These are phyloP conservation scores for Hylodesmum podocarpum DNA, from an alignment of 306 rosid species.

Conservation along the genomic window DNA sequence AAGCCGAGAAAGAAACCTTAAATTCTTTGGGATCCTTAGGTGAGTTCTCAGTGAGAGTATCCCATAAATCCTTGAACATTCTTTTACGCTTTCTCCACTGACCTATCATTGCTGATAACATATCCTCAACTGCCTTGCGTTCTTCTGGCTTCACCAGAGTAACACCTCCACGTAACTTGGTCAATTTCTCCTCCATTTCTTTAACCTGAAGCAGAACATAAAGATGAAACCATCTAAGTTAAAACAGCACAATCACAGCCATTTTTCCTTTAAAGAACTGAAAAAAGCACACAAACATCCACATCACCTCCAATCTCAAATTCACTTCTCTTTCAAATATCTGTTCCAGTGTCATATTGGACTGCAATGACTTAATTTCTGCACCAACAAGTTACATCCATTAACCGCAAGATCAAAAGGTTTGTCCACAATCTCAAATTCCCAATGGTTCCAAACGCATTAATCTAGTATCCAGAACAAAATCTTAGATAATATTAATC, in stretches of 20 bases:
- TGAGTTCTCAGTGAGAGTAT: conserved; percentile 84
- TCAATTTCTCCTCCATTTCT: conserved; percentile 71
- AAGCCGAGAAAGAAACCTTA: conserved; percentile 46
- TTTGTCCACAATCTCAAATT: not conserved
- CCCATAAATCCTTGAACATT: conserved; percentile 94
- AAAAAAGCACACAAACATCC: conserved; percentile 17
- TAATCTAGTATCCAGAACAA: not conserved
- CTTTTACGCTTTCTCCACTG: conserved; percentile 95
- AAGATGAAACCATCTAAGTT: conserved; percentile 17
- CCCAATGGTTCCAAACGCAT: not conserved
- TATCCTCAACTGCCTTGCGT: conserved; percentile 58
- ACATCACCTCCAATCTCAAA: conserved; percentile 67
- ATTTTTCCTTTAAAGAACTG: not conserved
- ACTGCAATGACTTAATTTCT: conserved; percentile 75
- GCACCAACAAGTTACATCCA: conserved; percentile 36
- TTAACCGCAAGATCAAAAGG: conserved; percentile 13
- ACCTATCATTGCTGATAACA: conserved; percentile 48
- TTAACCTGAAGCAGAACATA: conserved; percentile 51
- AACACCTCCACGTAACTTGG: conserved; percentile 76
- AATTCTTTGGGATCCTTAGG: conserved; percentile 84
- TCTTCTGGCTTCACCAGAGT: conserved; percentile 90
- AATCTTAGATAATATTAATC: not conserved
- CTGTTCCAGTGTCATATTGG: conserved; percentile 83
- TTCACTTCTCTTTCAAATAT: conserved; percentile 60
- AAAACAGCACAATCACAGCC: conserved; percentile 5